Base-by-base conservation (phyloP, 208 protist genomes). In the Sergeia podlipaevii region DNA sequence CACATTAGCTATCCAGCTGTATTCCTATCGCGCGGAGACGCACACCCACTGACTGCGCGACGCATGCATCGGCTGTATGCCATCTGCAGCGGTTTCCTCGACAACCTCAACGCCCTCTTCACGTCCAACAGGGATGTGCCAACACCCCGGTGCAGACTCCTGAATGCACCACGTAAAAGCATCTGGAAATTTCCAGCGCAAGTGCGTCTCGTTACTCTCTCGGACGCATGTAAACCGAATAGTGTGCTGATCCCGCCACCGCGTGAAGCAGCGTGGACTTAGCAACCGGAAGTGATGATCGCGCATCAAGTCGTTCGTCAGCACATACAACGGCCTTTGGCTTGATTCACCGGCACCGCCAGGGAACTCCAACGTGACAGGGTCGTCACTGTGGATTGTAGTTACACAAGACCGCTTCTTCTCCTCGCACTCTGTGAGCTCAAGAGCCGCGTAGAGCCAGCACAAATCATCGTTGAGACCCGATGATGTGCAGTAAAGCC, bases 271-370 rank as follows among this genome's bases (percentile, higher is more conserved):
- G 10, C 75, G 73, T 6, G 67, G 79, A 46, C 77, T 89, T 33
- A 93, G 65, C 24, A 93, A 38, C 37, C 65, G 44, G 44, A 93
- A 93, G 62, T 88, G 79, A 52, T 93, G 85, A 48, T 93, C 85
- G 11, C 81, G 80, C 79, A 93, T 89, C 46, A 70, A 65, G 53
- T 93, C 85, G 60, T 93, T 93, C 17, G 81, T 89, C 18, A 86
- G 45, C 4, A 93, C 66, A 51, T 71, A 69, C n/a, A 75, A 69
- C 17, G 66, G 60, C 23, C 56, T 55, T 18, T 55, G 42, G 2
- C 23, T 42, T 7, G 11, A 37, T 18, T n/a, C n/a, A 4, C 3
- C 5, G 21, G 18, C 30, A 5, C 6, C 17, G 38, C 18, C 5
- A 18, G 7, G 36, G 6, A 5, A 44, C 33, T 3, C 23, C 13